Evolutionary conservation across 2,329 filamentous ascomycete species (phyloP), one percentile per base, ranked within the genome.

Genomic region (Diplodia scrobiculata): DNA sequence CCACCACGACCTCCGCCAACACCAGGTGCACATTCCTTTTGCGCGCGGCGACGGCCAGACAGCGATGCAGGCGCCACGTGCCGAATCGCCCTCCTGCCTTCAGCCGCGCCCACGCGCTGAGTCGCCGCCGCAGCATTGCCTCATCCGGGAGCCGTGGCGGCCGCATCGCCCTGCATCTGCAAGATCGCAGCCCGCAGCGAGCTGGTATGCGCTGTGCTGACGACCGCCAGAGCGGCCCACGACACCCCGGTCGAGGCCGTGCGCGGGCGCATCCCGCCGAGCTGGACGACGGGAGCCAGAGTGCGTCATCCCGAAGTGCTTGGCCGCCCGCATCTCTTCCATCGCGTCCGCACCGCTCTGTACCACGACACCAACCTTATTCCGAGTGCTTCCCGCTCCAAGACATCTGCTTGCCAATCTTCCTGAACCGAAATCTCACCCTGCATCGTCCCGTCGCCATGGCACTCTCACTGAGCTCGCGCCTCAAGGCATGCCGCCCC

Each of bases 391-490:
- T 69, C 62, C 67, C 52, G 48, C 65, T 51, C 54, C 63, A 60
- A 67, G 66, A 50, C 58, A 62, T 62, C 58, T 62, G 58, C 58
- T 62, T 45, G 58, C 41, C 58, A 62, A 62, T 62, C 58, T 62
- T 7, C 17, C 58, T 29, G 27, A 55, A 45, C 38, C 41, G 21
- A 45, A 66, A 66, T 59, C 53, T 53, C 48, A 32, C 60, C 60
- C 47, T 53, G 48, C 45, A 41, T 32, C 60, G 27, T 50, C 58
- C 58, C 58, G 41, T 25, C 10, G 27, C 45, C 58, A 62, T 62
- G 58, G 58, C 58, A 21, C 54, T 78, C 70, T 79, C 79, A 68
- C 77, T 83, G 68, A 76, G 78, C 60, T 79, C 77, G 63, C 78
- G 80, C 68, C 75, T 79, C 67, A 77, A 78, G 74, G 78, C 73